Base-by-base conservation (phyloP, 192 early-diverging fungal genomes). In the Spizellomyces punctatus region DNA sequence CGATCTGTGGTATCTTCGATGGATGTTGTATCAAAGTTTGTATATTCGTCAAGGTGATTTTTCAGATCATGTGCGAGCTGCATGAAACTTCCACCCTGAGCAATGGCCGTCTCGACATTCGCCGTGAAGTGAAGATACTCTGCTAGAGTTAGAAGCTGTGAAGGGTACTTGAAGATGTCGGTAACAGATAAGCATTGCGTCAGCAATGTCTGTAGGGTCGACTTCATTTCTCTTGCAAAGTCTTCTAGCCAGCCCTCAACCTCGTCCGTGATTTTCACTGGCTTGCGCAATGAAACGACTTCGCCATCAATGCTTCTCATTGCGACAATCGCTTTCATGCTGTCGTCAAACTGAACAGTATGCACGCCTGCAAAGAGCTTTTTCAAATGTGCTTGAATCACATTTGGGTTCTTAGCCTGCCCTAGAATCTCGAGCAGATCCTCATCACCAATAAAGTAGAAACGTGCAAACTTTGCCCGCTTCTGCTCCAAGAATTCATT, bases 401-500 rank as follows among this genome's bases (percentile, higher is more conserved):
- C 82, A 56, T 79, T 75, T 27, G 86, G 86, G 71, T 87, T 86
- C 63, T 85, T 82, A 10, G 86, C 67, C 56, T 87, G 86, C 41
- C 85, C 86, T 22, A 87, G 67, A 60, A 87, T 87, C 65, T 87
- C 86, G 6, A 87, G 75, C 57, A 87, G 65, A 67, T 87, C 86
- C 50, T 87, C 86, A 63, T 87, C 86, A 0, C 86, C 85, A 52
- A 87, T 74, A 63, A 87, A 87, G 74, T 87, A 87, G 59, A 87
- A 87, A 22, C 85, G 63, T 10, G 86, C 81, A 76, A 87, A 87
- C 27, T 67, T 68, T 1, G 68, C 65, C 42, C 86, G 72, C 62
- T 87, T 87, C 41, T 81, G 61, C 61, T 87, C 86, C 43, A 87
- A 61, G 67, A 84, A 87, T 48, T 87, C 86, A 55, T 87, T 86